phyloP scores from a whole-genome alignment of 345 rosid species.

The Eucalyptus cloeziana region DNA sequence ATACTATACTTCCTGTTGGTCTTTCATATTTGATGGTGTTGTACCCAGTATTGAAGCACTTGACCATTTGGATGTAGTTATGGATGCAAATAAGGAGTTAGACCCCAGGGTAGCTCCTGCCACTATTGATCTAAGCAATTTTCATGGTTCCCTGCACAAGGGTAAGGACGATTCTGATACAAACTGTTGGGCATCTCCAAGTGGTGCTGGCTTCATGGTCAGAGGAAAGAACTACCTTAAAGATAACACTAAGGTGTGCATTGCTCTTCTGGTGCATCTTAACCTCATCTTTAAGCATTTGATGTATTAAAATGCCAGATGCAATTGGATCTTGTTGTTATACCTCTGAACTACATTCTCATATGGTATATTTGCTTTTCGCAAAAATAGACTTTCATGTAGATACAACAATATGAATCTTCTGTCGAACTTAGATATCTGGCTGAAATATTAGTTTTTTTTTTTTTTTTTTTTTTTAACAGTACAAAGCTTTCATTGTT shows the following conservation, averaged over 20 bases:
- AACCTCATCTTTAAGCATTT: neutral
- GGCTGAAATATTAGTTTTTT: neutral
- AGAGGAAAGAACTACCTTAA: constrained; percentile 89
- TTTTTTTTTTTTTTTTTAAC: neutral
- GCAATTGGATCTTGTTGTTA: neutral
- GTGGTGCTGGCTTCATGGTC: constrained; percentile 83
- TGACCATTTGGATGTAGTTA: constrained; percentile 21
- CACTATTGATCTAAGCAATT: constrained; percentile 37
- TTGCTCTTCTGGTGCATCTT: neutral
- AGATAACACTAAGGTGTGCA: constrained; percentile 66
- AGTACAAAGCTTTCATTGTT: neutral
- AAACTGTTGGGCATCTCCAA: constrained; percentile 87
- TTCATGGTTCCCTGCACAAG: constrained; percentile 49
- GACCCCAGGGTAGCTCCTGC: constrained; percentile 39
- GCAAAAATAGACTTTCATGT: neutral
- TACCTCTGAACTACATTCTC: neutral
- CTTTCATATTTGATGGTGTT: neutral
- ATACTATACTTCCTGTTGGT: neutral
- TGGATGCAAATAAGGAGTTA: constrained; percentile 50
- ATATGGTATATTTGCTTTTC: neutral
- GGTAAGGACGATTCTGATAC: constrained; percentile 55
- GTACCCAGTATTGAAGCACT: neutral
- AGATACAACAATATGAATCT: neutral
- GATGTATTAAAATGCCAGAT: neutral
- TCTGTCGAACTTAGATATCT: neutral